These are phyloP conservation scores for Magnusiomyces suaveolens DNA, from an alignment of 1,139 yeast genomes.

Conservation along the genomic window DNA sequence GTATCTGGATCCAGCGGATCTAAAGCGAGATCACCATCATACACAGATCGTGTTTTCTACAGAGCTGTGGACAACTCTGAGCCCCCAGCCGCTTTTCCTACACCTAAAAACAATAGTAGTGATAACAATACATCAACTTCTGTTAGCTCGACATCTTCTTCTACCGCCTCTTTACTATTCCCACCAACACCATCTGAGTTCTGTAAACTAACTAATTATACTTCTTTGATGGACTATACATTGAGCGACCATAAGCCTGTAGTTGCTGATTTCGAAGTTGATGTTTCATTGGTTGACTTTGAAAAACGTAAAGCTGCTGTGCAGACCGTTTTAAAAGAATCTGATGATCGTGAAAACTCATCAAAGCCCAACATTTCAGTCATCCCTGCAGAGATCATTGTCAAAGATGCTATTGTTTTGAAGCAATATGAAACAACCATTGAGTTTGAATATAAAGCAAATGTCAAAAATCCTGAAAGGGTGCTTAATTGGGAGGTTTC, in stretches of 20 bases:
- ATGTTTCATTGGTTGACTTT: slow-evolving; percentile 42
- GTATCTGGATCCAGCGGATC: not conserved
- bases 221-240: slow-evolving; percentile 28
- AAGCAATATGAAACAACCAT: slow-evolving; percentile 12
- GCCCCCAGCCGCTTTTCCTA: not conserved
- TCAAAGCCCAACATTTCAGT: slow-evolving; percentile 35
- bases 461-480: slow-evolving; percentile 4
- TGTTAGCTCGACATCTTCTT: not conserved
- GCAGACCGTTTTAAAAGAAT: slow-evolving; percentile 31
- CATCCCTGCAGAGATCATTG: slow-evolving; percentile 23
- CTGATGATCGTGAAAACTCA: slow-evolving; percentile 38
- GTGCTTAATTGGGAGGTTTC: slow-evolving; percentile 6
- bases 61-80: slow-evolving; percentile 16
- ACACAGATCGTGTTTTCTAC: slow-evolving; percentile 62
- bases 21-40: slow-evolving; percentile 58
- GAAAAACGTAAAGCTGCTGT: slow-evolving; percentile 32
- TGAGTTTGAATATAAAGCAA: slow-evolving; percentile 9
- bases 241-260: slow-evolving; percentile 77
- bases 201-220: slow-evolving; percentile 18
- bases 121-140: not conserved
- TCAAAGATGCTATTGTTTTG: slow-evolving; percentile 17
- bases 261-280: slow-evolving; percentile 40
- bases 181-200: slow-evolving; percentile 9
- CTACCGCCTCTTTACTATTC: slow-evolving; percentile 8
- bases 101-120: slow-evolving; percentile 1